Evolutionary conservation across 495 filamentous ascomycete species (phyloP).

Genomic region (Neurospora sp.): DNA sequence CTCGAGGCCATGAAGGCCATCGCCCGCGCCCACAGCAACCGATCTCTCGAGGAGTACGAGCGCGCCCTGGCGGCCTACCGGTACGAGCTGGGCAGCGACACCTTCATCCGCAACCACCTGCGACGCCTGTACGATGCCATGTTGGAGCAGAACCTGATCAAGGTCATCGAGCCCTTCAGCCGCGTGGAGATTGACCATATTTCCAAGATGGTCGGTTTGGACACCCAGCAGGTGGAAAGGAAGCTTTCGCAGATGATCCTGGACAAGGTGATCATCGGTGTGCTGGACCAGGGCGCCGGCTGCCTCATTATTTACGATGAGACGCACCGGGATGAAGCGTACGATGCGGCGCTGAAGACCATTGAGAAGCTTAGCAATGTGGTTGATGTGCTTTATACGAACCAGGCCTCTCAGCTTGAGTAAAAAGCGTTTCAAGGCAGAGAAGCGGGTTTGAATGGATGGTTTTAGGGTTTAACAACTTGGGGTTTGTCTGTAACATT

Average conservation of each 20-base stretch:
- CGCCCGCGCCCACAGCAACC: conserved; percentile 86
- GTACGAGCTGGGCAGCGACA: conserved; percentile 82
- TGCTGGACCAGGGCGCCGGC: conserved; percentile 93
- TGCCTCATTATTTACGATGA: conserved; percentile 97
- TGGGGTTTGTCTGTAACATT: conserved; percentile 1
- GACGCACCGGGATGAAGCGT: conserved; percentile 82
- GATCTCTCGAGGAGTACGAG: conserved; percentile 93
- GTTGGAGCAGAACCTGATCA: conserved; percentile 97
- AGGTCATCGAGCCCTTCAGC: conserved; percentile 97
- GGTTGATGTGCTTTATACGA: conserved; percentile 93
- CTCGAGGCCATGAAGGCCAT: conserved; percentile 99
- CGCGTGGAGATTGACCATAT: conserved; percentile 94
- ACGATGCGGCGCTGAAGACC: conserved; percentile 87
- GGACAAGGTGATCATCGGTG: conserved; percentile 95
- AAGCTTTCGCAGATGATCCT: conserved; percentile 99
- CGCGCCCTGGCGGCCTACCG: conserved; percentile 79
- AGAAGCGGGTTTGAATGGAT: background rate
- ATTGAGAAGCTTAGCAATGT: conserved; percentile 97
- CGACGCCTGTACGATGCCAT: conserved; percentile 93
- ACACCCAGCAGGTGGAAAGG: conserved; percentile 92
- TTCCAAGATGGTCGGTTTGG: conserved; percentile 91
- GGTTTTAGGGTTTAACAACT: background rate
- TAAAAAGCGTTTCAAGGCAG: conserved; percentile 31
- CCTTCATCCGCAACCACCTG: conserved; percentile 92
- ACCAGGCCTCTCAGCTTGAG: conserved; percentile 92